Conservation (phyloP, 2,329 filamentous ascomycete species). For the Xylariaceae sp. region DNA sequence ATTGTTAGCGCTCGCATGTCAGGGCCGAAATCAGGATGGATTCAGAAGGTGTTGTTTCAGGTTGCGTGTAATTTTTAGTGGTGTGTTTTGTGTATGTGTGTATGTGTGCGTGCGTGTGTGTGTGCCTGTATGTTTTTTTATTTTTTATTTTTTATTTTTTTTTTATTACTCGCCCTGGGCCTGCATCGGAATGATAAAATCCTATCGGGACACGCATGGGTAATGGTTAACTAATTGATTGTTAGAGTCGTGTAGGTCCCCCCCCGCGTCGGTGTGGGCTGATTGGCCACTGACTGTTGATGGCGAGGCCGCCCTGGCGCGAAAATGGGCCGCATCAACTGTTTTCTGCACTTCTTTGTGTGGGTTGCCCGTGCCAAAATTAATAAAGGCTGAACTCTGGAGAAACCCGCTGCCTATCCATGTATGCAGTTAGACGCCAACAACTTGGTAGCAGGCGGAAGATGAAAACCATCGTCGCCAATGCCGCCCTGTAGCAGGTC, state of each 20-base stretch:
- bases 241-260: conserved; percentile 32
- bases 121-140: too few relatives aligned
- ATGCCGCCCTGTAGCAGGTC: too few relatives aligned
- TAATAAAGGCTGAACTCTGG: conserved; percentile 24
- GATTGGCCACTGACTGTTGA: conserved; percentile 31
- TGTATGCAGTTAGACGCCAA: background rate
- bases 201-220: conserved; percentile 35
- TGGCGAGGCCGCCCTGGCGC: conserved; percentile 24
- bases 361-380: conserved; percentile 19
- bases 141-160: too few relatives aligned
- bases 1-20: conserved; percentile 15
- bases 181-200: conserved; percentile 25
- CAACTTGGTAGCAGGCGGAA: too few relatives aligned
- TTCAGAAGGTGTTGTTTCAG: conserved; percentile 18
- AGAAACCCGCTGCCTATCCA: conserved; percentile 20
- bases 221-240: conserved; percentile 31
- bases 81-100: background rate
- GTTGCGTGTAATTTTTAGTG: too few relatives aligned
- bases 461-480: too few relatives aligned
- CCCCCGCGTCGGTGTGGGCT: conserved; percentile 30
- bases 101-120: background rate
- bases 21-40: conserved; percentile 16
- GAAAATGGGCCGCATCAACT: conserved; percentile 26
- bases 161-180: conserved; percentile 3
- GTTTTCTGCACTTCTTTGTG: conserved; percentile 28